Conservation (phyloP, 352 stramenopile species). For the Globisporangium carolinianum region DNA sequence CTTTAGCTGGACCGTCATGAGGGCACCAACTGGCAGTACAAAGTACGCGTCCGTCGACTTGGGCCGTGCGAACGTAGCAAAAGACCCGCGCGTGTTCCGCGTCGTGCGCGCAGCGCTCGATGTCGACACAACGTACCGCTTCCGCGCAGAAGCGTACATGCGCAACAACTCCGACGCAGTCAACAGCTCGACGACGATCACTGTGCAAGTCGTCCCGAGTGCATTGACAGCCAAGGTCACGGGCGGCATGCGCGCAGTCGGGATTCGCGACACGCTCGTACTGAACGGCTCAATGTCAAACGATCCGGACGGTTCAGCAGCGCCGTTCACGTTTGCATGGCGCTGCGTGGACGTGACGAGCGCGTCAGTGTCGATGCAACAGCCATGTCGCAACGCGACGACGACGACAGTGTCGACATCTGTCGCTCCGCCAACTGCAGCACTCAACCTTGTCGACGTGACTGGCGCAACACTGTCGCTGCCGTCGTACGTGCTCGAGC, state of each 20-base stretch:
- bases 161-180: constrained; percentile 14
- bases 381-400: constrained; percentile 16
- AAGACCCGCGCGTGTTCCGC: constrained; percentile 54
- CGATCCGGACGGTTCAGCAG: constrained; percentile 37
- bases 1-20: constrained; percentile 43
- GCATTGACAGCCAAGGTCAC: constrained; percentile 24
- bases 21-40: background rate
- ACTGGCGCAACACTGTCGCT: constrained; percentile 22
- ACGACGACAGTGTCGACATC: constrained; percentile 16
- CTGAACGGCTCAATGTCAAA: constrained; percentile 37
- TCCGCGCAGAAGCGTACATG: constrained; percentile 49
- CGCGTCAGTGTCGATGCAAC: background rate
- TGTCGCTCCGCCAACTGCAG: constrained; percentile 2
- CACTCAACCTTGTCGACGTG: constrained; percentile 13
- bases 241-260: constrained; percentile 41
- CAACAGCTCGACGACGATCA: constrained; percentile 33
- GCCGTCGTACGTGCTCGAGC: constrained; percentile 34
- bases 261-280: constrained; percentile 37
- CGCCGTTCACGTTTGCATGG: constrained; percentile 42
- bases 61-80: constrained; percentile 43
- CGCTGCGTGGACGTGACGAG: constrained; percentile 50
- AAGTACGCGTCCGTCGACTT: constrained; percentile 21
- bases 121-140: constrained; percentile 41
- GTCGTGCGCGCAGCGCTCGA: constrained; percentile 28
- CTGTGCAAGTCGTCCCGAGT: constrained; percentile 34